Percentiles rank a stretch among this genome's conserved stretches.
Conservation (phyloP, 2,329 filamentous ascomycete species). For the Aspergillus candidus region DNA sequence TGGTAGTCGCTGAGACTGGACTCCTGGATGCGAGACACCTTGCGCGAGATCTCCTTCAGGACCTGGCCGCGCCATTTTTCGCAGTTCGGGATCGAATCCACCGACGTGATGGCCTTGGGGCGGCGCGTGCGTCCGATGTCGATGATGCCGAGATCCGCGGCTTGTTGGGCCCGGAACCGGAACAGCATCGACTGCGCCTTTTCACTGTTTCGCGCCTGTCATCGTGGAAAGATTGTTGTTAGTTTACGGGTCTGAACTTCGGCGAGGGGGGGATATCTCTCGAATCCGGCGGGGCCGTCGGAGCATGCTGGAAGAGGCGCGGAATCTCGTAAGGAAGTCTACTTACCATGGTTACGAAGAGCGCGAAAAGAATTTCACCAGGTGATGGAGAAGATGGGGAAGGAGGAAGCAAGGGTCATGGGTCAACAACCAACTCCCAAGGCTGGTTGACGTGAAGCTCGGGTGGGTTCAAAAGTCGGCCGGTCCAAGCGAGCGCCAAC, state of each 20-base stretch:
- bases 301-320: not conserved
- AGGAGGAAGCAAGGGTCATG: conserved; percentile 16
- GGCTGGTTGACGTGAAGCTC: conserved; percentile 21
- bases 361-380: conserved; percentile 11
- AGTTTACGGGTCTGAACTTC: conserved; percentile 4
- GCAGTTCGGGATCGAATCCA: conserved; percentile 76
- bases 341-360: conserved; percentile 27
- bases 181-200: conserved; percentile 99
- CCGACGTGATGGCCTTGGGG: conserved; percentile 82
- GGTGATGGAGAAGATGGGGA: conserved; percentile 5
- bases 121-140: conserved; percentile 84
- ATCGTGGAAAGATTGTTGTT: conserved; percentile 10
- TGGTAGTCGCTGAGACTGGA: conserved; percentile 88
- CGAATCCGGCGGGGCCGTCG: too few species aligned
- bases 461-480: conserved; percentile 12
- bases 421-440: conserved; percentile 6
- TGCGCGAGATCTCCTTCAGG: conserved; percentile 92
- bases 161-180: conserved; percentile 96
- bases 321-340: not conserved
- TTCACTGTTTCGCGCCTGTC: conserved; percentile 88
- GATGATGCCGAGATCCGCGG: conserved; percentile 91
- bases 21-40: conserved; percentile 94
- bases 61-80: conserved; percentile 99
- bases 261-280: too few species aligned
- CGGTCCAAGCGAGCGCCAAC: conserved; percentile 21